Base-by-base conservation (phyloP, 176 grass and related monocot species). In the Dactylis glomerata region DNA sequence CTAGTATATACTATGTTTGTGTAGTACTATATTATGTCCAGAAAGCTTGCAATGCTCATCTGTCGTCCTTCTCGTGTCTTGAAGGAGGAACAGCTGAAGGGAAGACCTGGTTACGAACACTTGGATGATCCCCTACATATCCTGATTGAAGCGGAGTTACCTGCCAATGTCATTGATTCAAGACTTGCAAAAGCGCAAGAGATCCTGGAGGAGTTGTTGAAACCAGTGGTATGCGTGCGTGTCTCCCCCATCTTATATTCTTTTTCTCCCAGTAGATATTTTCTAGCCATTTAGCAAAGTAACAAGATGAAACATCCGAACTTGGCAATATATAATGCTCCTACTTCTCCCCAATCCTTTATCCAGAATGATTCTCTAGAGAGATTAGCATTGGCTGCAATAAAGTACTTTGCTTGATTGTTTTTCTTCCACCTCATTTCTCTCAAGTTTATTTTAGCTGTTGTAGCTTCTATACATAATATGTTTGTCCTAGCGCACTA, bases 141-240 rank as follows among this genome's bases (percentile, higher is more conserved):
- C 78, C 87, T 99, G 83, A 92, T 99, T 37, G 96, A 99, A 90
- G 96, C 96, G 4, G 93, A 99, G 84, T 87, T 99, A 71, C 96
- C 93, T 85, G 89, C 88, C 61, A 94, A 92, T 92, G 86, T 92
- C 32, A 92, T 99, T 44, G 91, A 99, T 77, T 42, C 86, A 55
- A 95, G 91, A 80, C 86, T 99, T 78, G 66, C 89, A 89, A 94
- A 99, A 59, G 93, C 96, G 75, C 93, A 99, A 75, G 87, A 99
- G 76, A 92, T 99, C 68, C 89, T 99, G 67, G 93, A 99, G 85
- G 96, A 96, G 83, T 79, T 99, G 76, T 81, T 99, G 54, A 99
- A 94, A 82, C 93, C 96, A 82, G 89, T 96, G 93, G 96, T 99
- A 91, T 74, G 76, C 47, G 66, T 87, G 33, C 81, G 33, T 37